A percentile compares a stretch with the other conserved stretches of the same genome.
Conservation (phyloP, 495 filamentous ascomycete genomes). For the Hyaloscypha finlandica region DNA sequence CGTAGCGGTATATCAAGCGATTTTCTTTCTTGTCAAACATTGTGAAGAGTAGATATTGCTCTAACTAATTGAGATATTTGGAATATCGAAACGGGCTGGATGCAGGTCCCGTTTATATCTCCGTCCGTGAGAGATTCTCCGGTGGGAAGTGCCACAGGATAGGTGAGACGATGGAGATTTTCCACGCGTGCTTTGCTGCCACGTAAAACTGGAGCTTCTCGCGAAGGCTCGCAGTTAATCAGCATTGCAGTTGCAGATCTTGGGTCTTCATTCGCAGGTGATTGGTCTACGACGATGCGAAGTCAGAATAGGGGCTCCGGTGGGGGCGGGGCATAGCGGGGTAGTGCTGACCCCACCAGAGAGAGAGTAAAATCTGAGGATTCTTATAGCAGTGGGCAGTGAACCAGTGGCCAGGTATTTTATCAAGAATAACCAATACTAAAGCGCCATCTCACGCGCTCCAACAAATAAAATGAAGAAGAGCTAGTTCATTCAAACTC, state of each 20-base stretch:
- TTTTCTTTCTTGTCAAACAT: conserved; percentile 48
- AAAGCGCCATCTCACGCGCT: too few species aligned
- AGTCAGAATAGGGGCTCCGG: not conserved
- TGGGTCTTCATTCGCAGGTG: not conserved
- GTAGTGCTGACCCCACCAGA: not conserved
- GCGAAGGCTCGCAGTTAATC: not conserved
- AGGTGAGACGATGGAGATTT: not conserved
- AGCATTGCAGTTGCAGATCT: not conserved
- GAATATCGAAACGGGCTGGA: too few species aligned
- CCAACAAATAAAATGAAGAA: not conserved
- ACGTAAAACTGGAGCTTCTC: conserved; percentile 1
- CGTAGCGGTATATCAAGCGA: conserved; percentile 49
- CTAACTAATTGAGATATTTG: too few species aligned
- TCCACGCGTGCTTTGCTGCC: not conserved
- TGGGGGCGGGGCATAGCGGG: not conserved
- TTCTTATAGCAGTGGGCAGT: too few species aligned
- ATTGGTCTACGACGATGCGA: not conserved
- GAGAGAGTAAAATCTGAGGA: not conserved
- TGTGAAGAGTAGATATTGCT: not conserved
- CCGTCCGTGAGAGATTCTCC: too few species aligned
- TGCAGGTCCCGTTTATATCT: too few species aligned
- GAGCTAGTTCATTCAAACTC: not conserved
- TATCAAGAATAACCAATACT: too few species aligned
- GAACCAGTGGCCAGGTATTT: too few species aligned
- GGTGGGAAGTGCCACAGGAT: not conserved